phyloP scores from a whole-genome alignment of 768 basidiomycete genomes.

The Termitomyces heimii region DNA sequence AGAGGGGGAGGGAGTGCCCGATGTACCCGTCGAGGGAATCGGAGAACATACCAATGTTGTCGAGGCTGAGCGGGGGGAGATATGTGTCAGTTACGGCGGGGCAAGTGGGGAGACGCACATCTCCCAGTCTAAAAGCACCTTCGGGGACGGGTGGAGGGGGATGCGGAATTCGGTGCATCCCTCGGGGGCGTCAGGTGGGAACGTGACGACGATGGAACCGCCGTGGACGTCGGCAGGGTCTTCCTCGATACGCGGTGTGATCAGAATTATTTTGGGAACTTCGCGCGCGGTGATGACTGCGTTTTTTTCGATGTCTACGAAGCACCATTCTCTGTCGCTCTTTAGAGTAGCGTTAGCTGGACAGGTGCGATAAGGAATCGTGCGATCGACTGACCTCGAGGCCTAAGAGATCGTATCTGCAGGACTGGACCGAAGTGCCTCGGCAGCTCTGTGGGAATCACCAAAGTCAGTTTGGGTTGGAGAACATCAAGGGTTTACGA shows the following conservation, averaged over 20 bases:
- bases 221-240: slow-evolving; percentile 39
- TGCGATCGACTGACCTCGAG: slow-evolving; percentile 44
- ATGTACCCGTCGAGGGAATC: slow-evolving; percentile 62
- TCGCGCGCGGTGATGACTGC: slow-evolving; percentile 65
- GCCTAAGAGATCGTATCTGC: slow-evolving; percentile 54
- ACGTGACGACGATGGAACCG: slow-evolving; percentile 47
- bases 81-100: background rate
- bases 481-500: background rate
- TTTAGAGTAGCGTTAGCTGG: slow-evolving; percentile 18
- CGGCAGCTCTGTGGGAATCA: slow-evolving; percentile 53
- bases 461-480: background rate
- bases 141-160: slow-evolving; percentile 49
- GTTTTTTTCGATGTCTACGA: slow-evolving; percentile 51
- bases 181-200: slow-evolving; percentile 54
- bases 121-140: slow-evolving; percentile 46
- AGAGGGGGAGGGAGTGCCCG: slow-evolving; percentile 35
- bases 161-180: slow-evolving; percentile 53
- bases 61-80: slow-evolving; percentile 32
- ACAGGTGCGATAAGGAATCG: background rate
- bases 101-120: slow-evolving; percentile 34
- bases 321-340: slow-evolving; percentile 70
- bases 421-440: slow-evolving; percentile 53
- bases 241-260: slow-evolving; percentile 47
- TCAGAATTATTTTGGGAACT: slow-evolving; percentile 59
- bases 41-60: slow-evolving; percentile 46